Conservation (phyloP, 345 rosid genomes). For the Microthlaspi erraticum region DNA sequence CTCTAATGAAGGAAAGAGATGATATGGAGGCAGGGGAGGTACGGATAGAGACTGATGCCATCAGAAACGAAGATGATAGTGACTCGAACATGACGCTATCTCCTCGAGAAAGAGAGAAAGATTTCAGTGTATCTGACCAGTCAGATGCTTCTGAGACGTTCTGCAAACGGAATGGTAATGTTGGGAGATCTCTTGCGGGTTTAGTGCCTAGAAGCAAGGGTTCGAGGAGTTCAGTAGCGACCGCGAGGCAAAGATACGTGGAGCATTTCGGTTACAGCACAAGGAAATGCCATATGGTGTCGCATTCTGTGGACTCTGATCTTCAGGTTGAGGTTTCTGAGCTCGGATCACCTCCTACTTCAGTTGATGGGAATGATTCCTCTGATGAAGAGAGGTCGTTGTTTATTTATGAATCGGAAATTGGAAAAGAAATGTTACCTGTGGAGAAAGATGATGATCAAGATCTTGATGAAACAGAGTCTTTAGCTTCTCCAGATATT, state of each 20-base stretch:
- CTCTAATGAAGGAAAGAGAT: conserved; percentile 34
- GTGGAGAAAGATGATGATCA: conserved; percentile 29
- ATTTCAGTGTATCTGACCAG: conserved; percentile 31
- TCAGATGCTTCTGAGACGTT: conserved; percentile 34
- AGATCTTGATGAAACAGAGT: conserved; percentile 25
- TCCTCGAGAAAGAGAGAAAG: conserved; percentile 41
- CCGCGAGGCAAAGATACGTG: conserved; percentile 48
- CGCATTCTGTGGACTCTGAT: conserved; percentile 83
- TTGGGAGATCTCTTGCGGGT: conserved; percentile 40
- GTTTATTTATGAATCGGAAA: conserved; percentile 57
- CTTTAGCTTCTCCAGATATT: conserved; percentile 38
- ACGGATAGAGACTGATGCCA: conserved; percentile 44
- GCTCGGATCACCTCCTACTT: conserved; percentile 67
- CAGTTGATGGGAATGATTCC: conserved; percentile 59
- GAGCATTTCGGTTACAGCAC: conserved; percentile 49
- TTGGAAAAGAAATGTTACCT: conserved; percentile 46
- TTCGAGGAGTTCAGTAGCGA: conserved; percentile 52
- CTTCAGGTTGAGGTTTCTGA: conserved; percentile 97
- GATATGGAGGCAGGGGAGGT: conserved; percentile 47
- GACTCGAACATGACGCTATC: conserved; percentile 47
- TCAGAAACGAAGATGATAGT: conserved; percentile 45
- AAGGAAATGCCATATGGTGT: conserved; percentile 55
- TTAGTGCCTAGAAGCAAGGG: conserved; percentile 50
- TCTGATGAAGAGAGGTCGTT: conserved; percentile 62
- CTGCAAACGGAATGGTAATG: conserved; percentile 37